Base-by-base conservation (phyloP, 2,329 filamentous ascomycete genomes). In the Piedraia hortae region DNA sequence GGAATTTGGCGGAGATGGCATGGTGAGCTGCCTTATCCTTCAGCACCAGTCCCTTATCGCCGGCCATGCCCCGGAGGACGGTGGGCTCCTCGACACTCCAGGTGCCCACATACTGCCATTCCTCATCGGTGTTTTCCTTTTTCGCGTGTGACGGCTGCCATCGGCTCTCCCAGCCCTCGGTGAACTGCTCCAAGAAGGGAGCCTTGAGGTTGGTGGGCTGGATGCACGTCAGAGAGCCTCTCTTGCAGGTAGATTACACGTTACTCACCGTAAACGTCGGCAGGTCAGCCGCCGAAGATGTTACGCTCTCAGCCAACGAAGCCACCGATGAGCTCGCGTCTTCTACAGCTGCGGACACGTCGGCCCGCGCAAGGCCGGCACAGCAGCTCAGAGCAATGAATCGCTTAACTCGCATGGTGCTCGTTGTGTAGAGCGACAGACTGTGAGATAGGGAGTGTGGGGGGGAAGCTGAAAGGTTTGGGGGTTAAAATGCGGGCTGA, bases 21-120 rank as follows among this genome's bases (percentile, higher is more conserved):
- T 97, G 85, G 56, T 97, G 85, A 39, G 85, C 85, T 35, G 85
- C 85, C 34, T 74, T 62, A 56, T 93, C 89, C 70, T 97, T 97
- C 51, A 93, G 65, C 31, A 97, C 82, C 37, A 97, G 66, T 50
- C 82, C 85, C 58, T 88, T 88, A 54, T 93, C 82, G 32, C 75
- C 78, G 40, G 78, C 69, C 38, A 91, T 85, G 38, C 78, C 85
- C 58, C 85, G 88, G 50, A 73, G 70, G 41, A 85, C 65, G 30
- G 54, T 54, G 24, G 85, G 85, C 62, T 93, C 85, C 57, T 97
- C 85, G 29, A 91, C 85, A 22, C 77, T 54, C 85, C 85, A 97
- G 50, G 78, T 74, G 50, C 85, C 85, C 32, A 93, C 66, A 47
- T 90, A 97, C 25, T 80, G 78, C 85, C 85, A 93, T 45, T 93